Conservation (phyloP, 2,329 filamentous ascomycete species). For the Aspergillus sp. region DNA sequence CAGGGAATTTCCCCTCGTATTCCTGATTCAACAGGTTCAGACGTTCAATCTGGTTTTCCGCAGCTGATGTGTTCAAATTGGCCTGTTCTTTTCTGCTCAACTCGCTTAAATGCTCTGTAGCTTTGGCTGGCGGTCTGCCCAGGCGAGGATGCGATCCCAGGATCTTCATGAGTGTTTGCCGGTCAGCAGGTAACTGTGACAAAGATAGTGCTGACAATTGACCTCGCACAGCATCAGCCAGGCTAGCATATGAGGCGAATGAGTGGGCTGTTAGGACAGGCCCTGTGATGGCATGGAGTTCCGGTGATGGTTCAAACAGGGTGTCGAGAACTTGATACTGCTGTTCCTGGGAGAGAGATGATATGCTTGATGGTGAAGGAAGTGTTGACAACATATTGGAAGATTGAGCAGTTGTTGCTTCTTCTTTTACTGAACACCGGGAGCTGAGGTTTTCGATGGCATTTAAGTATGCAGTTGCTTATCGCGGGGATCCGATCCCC, state of each 20-base stretch:
- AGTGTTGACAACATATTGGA: conserved; percentile 33
- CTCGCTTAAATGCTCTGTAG: conserved; percentile 59
- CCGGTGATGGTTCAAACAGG: conserved; percentile 75
- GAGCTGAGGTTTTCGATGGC: too few species aligned
- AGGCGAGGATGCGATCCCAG: conserved; percentile 76
- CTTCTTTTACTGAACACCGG: too few species aligned
- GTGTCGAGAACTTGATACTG: conserved; percentile 59
- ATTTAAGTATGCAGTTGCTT: too few species aligned
- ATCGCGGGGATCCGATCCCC: conserved; percentile 6
- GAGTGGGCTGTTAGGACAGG: conserved; percentile 56
- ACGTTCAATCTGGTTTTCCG: conserved; percentile 41
- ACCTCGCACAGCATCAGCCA: conserved; percentile 61
- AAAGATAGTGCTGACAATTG: conserved; percentile 57
- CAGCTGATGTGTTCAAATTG: conserved; percentile 53
- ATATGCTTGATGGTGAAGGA: conserved; percentile 53
- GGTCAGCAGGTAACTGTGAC: conserved; percentile 45
- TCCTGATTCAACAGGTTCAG: conserved; percentile 62
- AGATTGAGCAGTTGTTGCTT: not conserved
- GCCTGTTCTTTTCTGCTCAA: conserved; percentile 78
- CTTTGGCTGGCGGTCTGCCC: conserved; percentile 48
- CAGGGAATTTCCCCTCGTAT: conserved; percentile 76
- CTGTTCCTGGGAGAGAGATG: conserved; percentile 48
- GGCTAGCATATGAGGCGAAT: conserved; percentile 61
- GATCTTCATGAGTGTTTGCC: conserved; percentile 59
- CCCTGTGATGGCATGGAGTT: conserved; percentile 65